These are phyloP conservation scores for Clonostachys sp. DNA, from an alignment of 2,329 filamentous ascomycete species.

Conservation along the genomic window DNA sequence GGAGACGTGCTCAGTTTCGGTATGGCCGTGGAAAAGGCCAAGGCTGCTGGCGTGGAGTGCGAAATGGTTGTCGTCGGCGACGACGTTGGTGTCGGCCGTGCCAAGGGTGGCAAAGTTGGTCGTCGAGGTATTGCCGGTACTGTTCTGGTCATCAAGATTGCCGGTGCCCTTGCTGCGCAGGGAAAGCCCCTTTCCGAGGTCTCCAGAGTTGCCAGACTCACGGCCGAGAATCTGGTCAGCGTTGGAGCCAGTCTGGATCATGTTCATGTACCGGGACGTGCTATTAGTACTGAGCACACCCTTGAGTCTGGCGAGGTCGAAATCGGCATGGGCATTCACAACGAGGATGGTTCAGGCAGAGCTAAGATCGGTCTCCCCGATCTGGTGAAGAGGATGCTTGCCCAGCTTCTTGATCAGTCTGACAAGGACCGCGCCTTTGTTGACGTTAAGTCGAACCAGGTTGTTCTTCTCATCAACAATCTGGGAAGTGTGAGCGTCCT, in stretches of 20 bases:
- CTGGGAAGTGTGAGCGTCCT: slow-evolving; percentile 68
- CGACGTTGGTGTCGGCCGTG: slow-evolving; percentile 81
- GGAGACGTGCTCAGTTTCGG: slow-evolving; percentile 89
- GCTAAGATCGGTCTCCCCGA: slow-evolving; percentile 45
- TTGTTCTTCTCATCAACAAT: slow-evolving; percentile 71
- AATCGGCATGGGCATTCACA: slow-evolving; percentile 75
- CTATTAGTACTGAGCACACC: slow-evolving; percentile 39
- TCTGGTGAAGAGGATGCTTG: slow-evolving; percentile 61
- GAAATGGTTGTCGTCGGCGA: slow-evolving; percentile 92
- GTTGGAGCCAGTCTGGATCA: slow-evolving; percentile 86
- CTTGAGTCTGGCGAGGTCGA: slow-evolving; percentile 55
- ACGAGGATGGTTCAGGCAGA: slow-evolving; percentile 55
- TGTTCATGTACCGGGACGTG: slow-evolving; percentile 84
- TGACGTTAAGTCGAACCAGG: slow-evolving; percentile 43
- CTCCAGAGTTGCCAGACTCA: slow-evolving; percentile 63
- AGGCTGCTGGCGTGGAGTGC: slow-evolving; percentile 70
- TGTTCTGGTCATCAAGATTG: slow-evolving; percentile 85
- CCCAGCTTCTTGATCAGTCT: slow-evolving; percentile 59
- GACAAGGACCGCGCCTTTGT: slow-evolving; percentile 69
- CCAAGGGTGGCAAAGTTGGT: slow-evolving; percentile 87
- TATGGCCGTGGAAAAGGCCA: slow-evolving; percentile 90
- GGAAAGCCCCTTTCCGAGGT: slow-evolving; percentile 68
- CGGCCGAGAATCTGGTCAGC: slow-evolving; percentile 73
- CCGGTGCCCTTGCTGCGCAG: slow-evolving; percentile 73
- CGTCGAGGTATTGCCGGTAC: slow-evolving; percentile 87